A percentile compares a stretch with the other conserved stretches of the same genome.
These are phyloP conservation scores for Didymosphaeria variabile DNA, from an alignment of 2,329 filamentous ascomycete genomes.

Conservation along the genomic window DNA sequence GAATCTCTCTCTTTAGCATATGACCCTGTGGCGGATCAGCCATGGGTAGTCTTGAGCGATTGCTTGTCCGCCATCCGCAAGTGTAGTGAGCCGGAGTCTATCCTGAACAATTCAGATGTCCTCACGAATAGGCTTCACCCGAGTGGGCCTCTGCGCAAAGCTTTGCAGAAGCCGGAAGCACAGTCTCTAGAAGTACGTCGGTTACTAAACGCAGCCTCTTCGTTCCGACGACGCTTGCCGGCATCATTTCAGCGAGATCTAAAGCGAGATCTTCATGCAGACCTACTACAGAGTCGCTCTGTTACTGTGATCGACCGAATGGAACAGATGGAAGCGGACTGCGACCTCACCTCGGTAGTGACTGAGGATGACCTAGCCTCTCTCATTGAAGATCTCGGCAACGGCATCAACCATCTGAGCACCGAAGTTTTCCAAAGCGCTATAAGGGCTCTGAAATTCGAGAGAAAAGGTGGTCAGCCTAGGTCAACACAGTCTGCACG, in stretches of 20 bases:
- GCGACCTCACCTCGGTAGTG: conserved; percentile 79
- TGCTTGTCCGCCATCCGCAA: conserved; percentile 79
- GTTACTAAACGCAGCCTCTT: conserved; percentile 73
- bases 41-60: conserved; percentile 87
- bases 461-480: conserved; percentile 49
- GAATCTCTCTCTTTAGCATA: conserved; percentile 82
- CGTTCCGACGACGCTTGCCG: conserved; percentile 75
- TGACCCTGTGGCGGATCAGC: conserved; percentile 74
- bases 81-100: conserved; percentile 79
- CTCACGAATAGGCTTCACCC: conserved; percentile 41
- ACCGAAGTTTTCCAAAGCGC: conserved; percentile 62
- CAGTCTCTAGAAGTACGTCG: conserved; percentile 63
- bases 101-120: conserved; percentile 71
- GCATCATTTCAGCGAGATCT: conserved; percentile 74
- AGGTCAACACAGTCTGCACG: conserved; percentile 66
- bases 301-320: conserved; percentile 70
- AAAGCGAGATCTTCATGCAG: conserved; percentile 71
- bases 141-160: conserved; percentile 33
- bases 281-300: conserved; percentile 78
- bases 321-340: conserved; percentile 78
- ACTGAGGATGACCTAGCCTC: conserved; percentile 73
- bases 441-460: conserved; percentile 59
- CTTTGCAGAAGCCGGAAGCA: conserved; percentile 39
- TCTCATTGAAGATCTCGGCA: conserved; percentile 70
- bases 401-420: conserved; percentile 55